Percentiles rank a stretch among this genome's conserved stretches.
These are phyloP conservation scores for Ceriops zippeliana DNA, from an alignment of 345 rosid genomes.

Conservation along the genomic window DNA sequence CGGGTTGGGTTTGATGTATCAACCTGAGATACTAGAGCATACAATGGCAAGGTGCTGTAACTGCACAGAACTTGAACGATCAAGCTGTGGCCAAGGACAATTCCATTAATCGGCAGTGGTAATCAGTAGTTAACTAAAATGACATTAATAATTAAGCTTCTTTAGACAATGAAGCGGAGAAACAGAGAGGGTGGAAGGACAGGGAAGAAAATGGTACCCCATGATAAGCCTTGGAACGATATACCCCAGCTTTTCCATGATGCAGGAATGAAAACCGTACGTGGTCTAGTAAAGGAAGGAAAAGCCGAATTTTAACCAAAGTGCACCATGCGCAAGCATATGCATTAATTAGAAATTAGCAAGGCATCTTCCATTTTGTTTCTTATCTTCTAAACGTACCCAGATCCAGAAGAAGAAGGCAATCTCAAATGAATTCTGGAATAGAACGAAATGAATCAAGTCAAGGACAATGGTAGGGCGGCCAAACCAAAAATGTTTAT, in stretches of 20 bases:
- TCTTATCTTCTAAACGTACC: slow-evolving; percentile 9
- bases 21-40: slow-evolving; percentile 75
- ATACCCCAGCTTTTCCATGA: slow-evolving; percentile 61
- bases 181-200: not conserved
- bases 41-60: slow-evolving; percentile 77
- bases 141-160: not conserved
- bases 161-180: not conserved
- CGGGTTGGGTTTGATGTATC: not conserved
- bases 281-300: slow-evolving; percentile 35
- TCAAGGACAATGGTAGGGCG: slow-evolving; percentile 20
- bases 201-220: slow-evolving; percentile 43
- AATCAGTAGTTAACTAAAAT: too few relatives aligned
- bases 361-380: not conserved
- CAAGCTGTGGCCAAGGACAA: slow-evolving; percentile 38
- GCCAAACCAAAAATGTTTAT: slow-evolving; percentile 40
- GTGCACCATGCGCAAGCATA: too few relatives aligned
- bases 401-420: slow-evolving; percentile 37
- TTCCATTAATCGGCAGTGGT: not conserved
- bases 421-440: slow-evolving; percentile 31
- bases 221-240: slow-evolving; percentile 68
- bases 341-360: too few relatives aligned
- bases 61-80: slow-evolving; percentile 86
- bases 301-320: not conserved
- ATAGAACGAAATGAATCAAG: slow-evolving; percentile 33
- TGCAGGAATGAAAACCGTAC: slow-evolving; percentile 81